A percentile compares a stretch with the other conserved stretches of the same genome.
phyloP scores from a whole-genome alignment of 148 eudicot species.

The Vaccinium darrowii region DNA sequence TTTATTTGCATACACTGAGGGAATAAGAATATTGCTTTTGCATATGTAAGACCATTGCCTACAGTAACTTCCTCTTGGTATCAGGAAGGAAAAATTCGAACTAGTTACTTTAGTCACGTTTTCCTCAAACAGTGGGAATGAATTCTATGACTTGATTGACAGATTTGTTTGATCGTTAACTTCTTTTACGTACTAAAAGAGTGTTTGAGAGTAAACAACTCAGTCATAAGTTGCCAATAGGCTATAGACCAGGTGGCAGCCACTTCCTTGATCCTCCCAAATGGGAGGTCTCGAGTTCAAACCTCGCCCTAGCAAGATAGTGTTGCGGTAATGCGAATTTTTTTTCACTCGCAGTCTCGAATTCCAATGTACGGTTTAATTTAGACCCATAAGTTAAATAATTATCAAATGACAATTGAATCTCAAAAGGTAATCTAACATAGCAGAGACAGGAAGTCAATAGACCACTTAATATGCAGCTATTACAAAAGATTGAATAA shows the following conservation, averaged over 20 bases:
- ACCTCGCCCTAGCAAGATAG: no score
- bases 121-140: no score
- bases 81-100: not conserved
- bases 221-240: no score
- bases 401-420: not conserved
- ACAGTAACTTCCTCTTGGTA: not conserved
- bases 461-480: not conserved
- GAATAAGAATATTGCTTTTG: not conserved
- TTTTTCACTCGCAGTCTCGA: not conserved
- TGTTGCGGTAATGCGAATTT: no score
- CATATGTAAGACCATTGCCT: not conserved
- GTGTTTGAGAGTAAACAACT: no score
- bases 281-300: no score
- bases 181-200: no score
- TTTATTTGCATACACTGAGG: not conserved
- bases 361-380: not conserved
- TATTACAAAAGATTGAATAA: not conserved
- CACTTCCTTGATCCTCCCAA: no score
- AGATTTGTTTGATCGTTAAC: no score
- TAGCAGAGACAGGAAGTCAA: not conserved
- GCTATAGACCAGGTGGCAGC: no score
- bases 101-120: not conserved
- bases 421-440: not conserved
- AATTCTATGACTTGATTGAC: no score
- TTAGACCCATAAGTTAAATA: not conserved